Base-by-base conservation (phyloP, 306 rosid genomes). In the Cicer cuneatum region DNA sequence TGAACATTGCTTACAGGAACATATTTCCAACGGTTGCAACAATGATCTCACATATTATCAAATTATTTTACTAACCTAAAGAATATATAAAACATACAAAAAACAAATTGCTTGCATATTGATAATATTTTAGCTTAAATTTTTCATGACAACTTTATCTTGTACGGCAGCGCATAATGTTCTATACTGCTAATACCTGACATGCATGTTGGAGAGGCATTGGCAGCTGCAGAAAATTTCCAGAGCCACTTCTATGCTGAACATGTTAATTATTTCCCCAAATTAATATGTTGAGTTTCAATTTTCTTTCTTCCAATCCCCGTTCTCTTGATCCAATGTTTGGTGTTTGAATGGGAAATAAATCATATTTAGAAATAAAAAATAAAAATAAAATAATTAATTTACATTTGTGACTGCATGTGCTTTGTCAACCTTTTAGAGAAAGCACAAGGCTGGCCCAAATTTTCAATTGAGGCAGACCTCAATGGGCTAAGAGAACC, bases 381-480 rank as follows among this genome's bases (percentile, higher is more conserved):
- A 40, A 42, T 0, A 2, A 43, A 15, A 46, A 10, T 4, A 0
- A 71, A 18, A 47, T 7, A 8, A 8, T 16, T 48, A 29, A 29
- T 29, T 8, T 63, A 63, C 79, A 39, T 39, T 21, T 39, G 54
- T 24, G 69, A 8, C 58, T 7, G 11, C 29, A 52, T 7, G 58
- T 18, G 5, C 37, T 21, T 19, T 56, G 7, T 19, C 13, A 54
- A 7, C 19, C 75, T 67, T 11, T 11, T 6, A 46, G 59, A 15
- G 54, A 35, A 16, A 57, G 4, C 51, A 57, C 52, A 29, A 2
- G 10, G 42, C 10, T 5, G 33, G 54, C 45, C 37, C 42, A 6
- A 38, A 59, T 46, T 45, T 78, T 49, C 46, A 59, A 37, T 13
- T 41, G 53, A 47, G 75, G 29, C 13, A 47, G 81, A 16, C n/a